phyloP scores from a whole-genome alignment of 2,329 filamentous ascomycete genomes.

The Penicillium sp. region DNA sequence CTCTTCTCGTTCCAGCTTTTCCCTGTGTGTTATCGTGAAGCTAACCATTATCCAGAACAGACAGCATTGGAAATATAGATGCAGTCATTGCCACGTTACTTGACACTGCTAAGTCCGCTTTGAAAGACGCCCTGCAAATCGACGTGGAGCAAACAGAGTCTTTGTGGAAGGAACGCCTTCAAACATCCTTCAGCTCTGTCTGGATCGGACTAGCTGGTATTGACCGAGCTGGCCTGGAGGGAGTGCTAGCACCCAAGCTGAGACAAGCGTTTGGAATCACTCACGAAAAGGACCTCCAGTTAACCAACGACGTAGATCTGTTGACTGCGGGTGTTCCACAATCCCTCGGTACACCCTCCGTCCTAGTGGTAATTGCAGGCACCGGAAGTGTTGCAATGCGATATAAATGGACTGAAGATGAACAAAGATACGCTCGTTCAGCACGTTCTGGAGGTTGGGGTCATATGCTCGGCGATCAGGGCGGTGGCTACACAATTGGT shows the following conservation, averaged over 20 bases:
- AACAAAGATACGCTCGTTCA: slow-evolving; percentile 24
- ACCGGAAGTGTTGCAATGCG: slow-evolving; percentile 48
- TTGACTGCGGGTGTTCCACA: slow-evolving; percentile 31
- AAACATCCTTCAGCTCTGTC: slow-evolving; percentile 29
- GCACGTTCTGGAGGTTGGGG: slow-evolving; percentile 49
- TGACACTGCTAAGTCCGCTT: slow-evolving; percentile 18
- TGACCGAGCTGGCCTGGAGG: slow-evolving; percentile 36
- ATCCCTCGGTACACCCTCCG: slow-evolving; percentile 18
- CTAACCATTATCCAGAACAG: slow-evolving; percentile 16
- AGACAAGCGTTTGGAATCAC: slow-evolving; percentile 30
- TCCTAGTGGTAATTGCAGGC: slow-evolving; percentile 44
- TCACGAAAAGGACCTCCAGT: slow-evolving; percentile 22
- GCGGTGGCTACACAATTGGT: slow-evolving; percentile 45
- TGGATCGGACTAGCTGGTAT: slow-evolving; percentile 47
- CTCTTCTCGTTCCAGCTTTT: background rate
- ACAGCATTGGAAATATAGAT: slow-evolving; percentile 18
- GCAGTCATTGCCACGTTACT: slow-evolving; percentile 31
- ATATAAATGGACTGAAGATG: slow-evolving; percentile 27
- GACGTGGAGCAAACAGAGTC: background rate
- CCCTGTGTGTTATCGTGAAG: background rate
- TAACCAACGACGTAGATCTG: slow-evolving; percentile 46
- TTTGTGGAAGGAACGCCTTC: slow-evolving; percentile 7
- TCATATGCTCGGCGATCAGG: slow-evolving; percentile 47
- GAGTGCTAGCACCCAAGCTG: slow-evolving; percentile 29
- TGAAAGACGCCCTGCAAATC: slow-evolving; percentile 10